phyloP scores from a whole-genome alignment of 208 protist species.

The Trypanosoma avium region DNA sequence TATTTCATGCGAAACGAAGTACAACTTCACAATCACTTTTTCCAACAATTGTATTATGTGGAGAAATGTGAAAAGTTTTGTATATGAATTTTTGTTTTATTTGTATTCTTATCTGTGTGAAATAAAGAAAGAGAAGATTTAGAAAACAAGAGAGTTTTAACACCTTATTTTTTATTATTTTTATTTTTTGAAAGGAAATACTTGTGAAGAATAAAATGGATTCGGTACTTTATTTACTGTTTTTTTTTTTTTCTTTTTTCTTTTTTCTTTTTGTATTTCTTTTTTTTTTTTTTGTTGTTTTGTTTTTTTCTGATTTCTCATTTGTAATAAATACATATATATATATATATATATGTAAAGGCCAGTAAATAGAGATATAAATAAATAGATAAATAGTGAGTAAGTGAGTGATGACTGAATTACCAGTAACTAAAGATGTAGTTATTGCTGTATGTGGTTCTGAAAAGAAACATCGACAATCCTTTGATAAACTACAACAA shows the following conservation, averaged over 20 bases:
- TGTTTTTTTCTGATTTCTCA: too few species aligned
- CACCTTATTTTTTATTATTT: too few species aligned
- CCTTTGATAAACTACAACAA: constrained; percentile 55
- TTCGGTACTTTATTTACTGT: background rate
- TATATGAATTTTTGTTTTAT: background rate
- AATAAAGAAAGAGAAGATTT: too few species aligned
- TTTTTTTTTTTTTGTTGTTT: background rate
- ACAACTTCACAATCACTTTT: background rate
- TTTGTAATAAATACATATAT: too few species aligned
- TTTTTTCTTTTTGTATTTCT: background rate
- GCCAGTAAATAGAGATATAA: background rate
- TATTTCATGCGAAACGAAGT: constrained; percentile 24
- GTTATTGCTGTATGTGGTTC: constrained; percentile 68
- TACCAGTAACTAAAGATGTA: background rate
- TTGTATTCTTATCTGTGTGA: background rate
- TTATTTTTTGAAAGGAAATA: background rate
- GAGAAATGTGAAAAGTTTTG: constrained; percentile 25
- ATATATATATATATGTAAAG: too few species aligned
- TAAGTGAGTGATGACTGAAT: background rate
- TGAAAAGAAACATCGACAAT: constrained; percentile 74
- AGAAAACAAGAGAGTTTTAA: too few species aligned
- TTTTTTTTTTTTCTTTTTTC: background rate
- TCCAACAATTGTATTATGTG: constrained; percentile 30
- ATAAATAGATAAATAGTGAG: background rate
- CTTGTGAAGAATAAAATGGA: background rate